Conservation (phyloP, 2,329 filamentous ascomycete species). For the Whalleya microplaca region DNA sequence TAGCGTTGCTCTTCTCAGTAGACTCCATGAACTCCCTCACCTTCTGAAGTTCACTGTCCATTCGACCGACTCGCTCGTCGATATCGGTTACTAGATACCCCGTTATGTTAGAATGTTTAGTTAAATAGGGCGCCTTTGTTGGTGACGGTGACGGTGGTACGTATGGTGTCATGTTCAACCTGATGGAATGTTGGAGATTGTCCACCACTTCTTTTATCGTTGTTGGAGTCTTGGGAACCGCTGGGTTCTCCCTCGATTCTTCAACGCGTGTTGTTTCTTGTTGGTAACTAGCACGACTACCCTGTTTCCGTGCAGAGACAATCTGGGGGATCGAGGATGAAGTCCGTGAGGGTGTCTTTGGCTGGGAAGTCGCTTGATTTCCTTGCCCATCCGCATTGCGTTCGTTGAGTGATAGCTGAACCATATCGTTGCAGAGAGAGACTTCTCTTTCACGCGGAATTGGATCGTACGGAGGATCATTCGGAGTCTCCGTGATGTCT, state of each 20-base stretch:
- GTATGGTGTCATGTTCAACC: conserved; percentile 38
- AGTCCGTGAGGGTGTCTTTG: conserved; percentile 30
- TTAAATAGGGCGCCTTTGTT: conserved; percentile 61
- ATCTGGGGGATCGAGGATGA: conserved; percentile 27
- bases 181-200: conserved; percentile 33
- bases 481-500: conserved; percentile 22
- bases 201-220: conserved; percentile 33
- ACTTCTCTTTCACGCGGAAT: conserved; percentile 44
- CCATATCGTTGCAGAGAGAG: conserved; percentile 46
- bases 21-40: conserved; percentile 74
- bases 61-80: conserved; percentile 72
- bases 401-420: conserved; percentile 45
- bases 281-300: conserved; percentile 2
- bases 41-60: conserved; percentile 74
- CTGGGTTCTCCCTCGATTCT: conserved; percentile 22
- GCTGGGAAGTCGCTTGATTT: conserved; percentile 52
- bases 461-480: conserved; percentile 17
- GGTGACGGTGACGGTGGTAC: conserved; percentile 48
- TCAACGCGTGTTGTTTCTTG: conserved; percentile 10
- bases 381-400: conserved; percentile 30
- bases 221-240: conserved; percentile 40
- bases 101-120: conserved; percentile 73
- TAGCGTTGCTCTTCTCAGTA: conserved; percentile 68
- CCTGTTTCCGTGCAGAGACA: conserved; percentile 33
- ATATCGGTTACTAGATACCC: conserved; percentile 76